These are phyloP conservation scores for Fusarium sterilihyphosum DNA, from an alignment of 2,329 filamentous ascomycete genomes.

Conservation along the genomic window DNA sequence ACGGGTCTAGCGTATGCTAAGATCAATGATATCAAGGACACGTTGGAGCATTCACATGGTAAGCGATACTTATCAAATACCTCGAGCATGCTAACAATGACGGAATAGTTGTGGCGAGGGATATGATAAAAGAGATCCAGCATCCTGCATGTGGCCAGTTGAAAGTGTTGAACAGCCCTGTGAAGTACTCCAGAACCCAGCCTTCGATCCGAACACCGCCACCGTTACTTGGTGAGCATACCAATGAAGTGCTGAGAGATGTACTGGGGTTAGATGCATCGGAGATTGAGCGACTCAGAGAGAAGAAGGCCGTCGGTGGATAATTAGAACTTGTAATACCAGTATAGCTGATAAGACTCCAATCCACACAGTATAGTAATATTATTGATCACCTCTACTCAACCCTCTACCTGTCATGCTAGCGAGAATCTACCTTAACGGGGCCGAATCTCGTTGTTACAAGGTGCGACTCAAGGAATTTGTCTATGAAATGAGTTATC, in stretches of 20 bases:
- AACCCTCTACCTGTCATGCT: fast-evolving
- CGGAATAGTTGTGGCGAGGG: constrained; percentile 61
- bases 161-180: constrained; percentile 88
- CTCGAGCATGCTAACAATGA: too few relatives aligned
- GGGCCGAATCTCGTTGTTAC: too few relatives aligned
- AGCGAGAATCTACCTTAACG: too few relatives aligned
- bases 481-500: too few relatives aligned
- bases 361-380: neutral
- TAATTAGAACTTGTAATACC: neutral
- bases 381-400: fast-evolving
- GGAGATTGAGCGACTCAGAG: neutral
- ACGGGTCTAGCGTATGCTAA: constrained; percentile 89
- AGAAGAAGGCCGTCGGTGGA: neutral
- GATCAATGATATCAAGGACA: constrained; percentile 88
- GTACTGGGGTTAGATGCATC: fast-evolving
- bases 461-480: too few relatives aligned
- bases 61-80: constrained; percentile 36
- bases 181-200: constrained; percentile 87
- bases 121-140: constrained; percentile 88
- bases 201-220: constrained; percentile 80
- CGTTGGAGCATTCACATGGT: constrained; percentile 85
- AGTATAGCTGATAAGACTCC: too few relatives aligned
- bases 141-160: constrained; percentile 84
- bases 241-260: constrained; percentile 72
- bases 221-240: constrained; percentile 87